Conservation (phyloP, 148 eudicot genomes). For the Rhododendron molle region DNA sequence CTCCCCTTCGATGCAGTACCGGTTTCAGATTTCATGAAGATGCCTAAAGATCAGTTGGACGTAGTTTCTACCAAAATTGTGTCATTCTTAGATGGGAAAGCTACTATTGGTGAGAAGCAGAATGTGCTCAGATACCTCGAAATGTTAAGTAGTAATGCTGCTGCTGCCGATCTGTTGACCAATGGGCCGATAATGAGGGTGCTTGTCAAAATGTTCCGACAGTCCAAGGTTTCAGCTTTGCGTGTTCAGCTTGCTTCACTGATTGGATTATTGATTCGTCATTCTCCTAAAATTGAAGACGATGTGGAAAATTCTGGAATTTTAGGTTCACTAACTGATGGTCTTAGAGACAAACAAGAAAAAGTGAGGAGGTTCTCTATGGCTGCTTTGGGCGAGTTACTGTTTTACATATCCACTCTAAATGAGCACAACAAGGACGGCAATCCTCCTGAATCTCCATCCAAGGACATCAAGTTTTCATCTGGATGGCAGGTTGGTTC, state of each 20-base stretch:
- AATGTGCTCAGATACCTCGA: slow-evolving; percentile 81
- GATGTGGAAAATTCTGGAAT: slow-evolving; percentile 87
- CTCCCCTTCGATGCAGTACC: slow-evolving; percentile 67
- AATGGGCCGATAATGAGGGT: slow-evolving; percentile 80
- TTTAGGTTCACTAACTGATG: slow-evolving; percentile 68
- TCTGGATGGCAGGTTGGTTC: slow-evolving; percentile 89
- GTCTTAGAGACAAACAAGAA: slow-evolving; percentile 88
- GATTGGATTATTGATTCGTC: slow-evolving; percentile 81
- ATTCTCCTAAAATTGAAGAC: slow-evolving; percentile 76
- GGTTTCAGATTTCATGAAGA: slow-evolving; percentile 68
- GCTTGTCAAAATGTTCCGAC: slow-evolving; percentile 81
- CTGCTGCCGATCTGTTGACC: slow-evolving; percentile 82
- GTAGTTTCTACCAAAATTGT: slow-evolving; percentile 44
- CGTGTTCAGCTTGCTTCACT: slow-evolving; percentile 87
- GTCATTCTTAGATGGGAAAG: slow-evolving; percentile 52
- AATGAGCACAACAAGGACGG: slow-evolving; percentile 56
- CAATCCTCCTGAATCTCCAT: slow-evolving; percentile 57
- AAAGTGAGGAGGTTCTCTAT: slow-evolving; percentile 97
- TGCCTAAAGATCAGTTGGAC: slow-evolving; percentile 70
- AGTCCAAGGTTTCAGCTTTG: slow-evolving; percentile 79
- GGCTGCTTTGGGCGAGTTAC: slow-evolving; percentile 96
- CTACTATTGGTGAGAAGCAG: slow-evolving; percentile 68
- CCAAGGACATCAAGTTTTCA: slow-evolving; percentile 59
- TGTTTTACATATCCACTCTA: slow-evolving; percentile 90
- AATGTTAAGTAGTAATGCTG: slow-evolving; percentile 68